These are phyloP conservation scores for Linanthus parryae DNA, from an alignment of 148 eudicot species.

Conservation along the genomic window DNA sequence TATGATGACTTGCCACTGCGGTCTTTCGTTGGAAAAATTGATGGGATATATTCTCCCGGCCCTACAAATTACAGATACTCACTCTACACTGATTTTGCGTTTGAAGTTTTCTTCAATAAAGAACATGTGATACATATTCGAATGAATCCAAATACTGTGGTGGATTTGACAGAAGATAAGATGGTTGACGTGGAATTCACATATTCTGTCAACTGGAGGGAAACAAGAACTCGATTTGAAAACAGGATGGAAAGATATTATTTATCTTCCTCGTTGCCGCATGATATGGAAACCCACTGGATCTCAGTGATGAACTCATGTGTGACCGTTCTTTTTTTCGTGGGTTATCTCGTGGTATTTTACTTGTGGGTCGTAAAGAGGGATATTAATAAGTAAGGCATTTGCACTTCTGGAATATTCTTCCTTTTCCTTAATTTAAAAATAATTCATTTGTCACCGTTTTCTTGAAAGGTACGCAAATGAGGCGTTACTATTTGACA, in stretches of 20 bases:
- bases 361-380: slow-evolving; percentile 10
- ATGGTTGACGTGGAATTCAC: slow-evolving; percentile 20
- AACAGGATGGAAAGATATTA: slow-evolving; percentile 14
- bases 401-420: no score
- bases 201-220: slow-evolving; percentile 17
- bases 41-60: neutral
- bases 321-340: slow-evolving; percentile 6
- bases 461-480: no score
- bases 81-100: slow-evolving; percentile 4
- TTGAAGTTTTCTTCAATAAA: slow-evolving; percentile 17
- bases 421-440: no score
- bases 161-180: slow-evolving; percentile 18
- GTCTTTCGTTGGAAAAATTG: slow-evolving; percentile 5
- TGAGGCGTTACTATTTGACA: no score
- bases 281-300: slow-evolving; percentile 1
- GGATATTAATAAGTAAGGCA: slow-evolving; percentile 7
- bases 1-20: slow-evolving; percentile 21
- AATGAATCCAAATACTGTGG: neutral
- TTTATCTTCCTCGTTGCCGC: neutral
- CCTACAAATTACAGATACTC: neutral
- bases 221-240: slow-evolving; percentile 9
- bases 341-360: slow-evolving; percentile 5
- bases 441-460: no score
- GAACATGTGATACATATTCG: slow-evolving; percentile 18
- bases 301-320: slow-evolving; percentile 3